These are phyloP conservation scores for Entrophospora sp. DNA, from an alignment of 192 early-diverging fungal genomes.

Conservation along the genomic window DNA sequence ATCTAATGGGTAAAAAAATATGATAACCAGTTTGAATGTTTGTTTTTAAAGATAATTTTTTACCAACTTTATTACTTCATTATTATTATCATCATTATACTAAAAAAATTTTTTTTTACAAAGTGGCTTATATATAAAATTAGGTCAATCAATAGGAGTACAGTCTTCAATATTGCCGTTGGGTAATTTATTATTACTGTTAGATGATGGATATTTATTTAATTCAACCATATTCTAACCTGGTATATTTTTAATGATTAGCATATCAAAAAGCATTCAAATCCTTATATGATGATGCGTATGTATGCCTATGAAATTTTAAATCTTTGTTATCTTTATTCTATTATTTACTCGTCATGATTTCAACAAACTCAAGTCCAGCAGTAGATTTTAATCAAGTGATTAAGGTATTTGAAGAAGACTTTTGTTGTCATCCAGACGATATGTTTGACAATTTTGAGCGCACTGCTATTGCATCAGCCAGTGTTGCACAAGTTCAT, in stretches of 20 bases:
- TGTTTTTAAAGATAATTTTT: background rate
- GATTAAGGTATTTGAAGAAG: constrained; percentile 52
- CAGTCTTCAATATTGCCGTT: constrained; percentile 56
- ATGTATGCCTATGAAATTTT: background rate
- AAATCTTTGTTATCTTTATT: too few relatives aligned
- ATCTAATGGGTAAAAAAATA: constrained; percentile 65
- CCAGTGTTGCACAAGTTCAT: constrained; percentile 95
- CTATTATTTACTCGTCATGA: too few relatives aligned
- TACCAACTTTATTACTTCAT: too few relatives aligned
- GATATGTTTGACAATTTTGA: constrained; percentile 69
- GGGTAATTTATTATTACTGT: too few relatives aligned
- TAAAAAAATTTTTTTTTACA: background rate
- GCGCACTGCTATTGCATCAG: constrained; percentile 63
- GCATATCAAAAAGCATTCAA: background rate
- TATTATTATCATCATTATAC: background rate
- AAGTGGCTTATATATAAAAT: constrained; percentile 81
- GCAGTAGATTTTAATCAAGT: constrained; percentile 56
- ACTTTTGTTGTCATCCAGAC: constrained; percentile 52
- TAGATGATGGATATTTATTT: too few relatives aligned
- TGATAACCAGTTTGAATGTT: too few relatives aligned
- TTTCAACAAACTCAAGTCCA: too few relatives aligned
- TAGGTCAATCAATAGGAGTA: constrained; percentile 65
- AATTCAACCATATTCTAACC: too few relatives aligned
- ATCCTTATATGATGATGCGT: constrained; percentile 10
- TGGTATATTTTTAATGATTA: background rate